Base-by-base conservation (phyloP, 495 filamentous ascomycete species). In the Annulohypoxylon bovei region DNA sequence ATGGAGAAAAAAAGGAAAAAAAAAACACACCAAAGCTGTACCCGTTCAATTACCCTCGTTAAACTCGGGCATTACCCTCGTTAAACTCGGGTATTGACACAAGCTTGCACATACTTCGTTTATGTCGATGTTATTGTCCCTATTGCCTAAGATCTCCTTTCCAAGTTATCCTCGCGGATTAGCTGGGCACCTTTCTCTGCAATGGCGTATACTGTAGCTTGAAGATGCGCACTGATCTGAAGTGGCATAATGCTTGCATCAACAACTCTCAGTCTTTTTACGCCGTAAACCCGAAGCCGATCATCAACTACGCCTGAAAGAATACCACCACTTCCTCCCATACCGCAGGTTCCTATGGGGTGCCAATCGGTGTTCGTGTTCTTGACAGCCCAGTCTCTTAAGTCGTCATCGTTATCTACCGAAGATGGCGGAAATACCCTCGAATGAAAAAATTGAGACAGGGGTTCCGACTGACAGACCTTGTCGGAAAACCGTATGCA, bases 221-320 rank as follows among this genome's bases (percentile, higher is more conserved):
- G 52, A 37, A 55, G 52, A 55, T 55, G 52, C 16, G 28, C 52
- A 23, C 52, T 55, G 3, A 55, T 55, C 11, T 55, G 52, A 22
- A 55, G 52, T 23, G 52, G 52, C 52, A 55, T 55, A 20, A 55
- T 37, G 30, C 52, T 55, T 37, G 52, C 52, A 35, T 55, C 52
- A 30, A 37, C 16, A 20, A 55, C 52, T 12, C 52, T 55, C 16
- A 55, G 18, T 28, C 52, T 20, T 37, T 20, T 12, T 6, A 55
- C 52, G 8, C 52, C 52, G 5, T 55, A 55, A 35, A 55, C 52
- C 16, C 32, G 52, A 37, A 55, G 52, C 2, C 52, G 52, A 37
- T 55, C 30, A 23, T 55, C 32, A n/a, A 55, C 52, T 20, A 55
- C 52, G 30, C 52, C 52, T 55, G 52, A 55, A n/a, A 11, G 52